phyloP scores from a whole-genome alignment of 2,329 filamentous ascomycete genomes.

The Trichophyton schoenleinii region DNA sequence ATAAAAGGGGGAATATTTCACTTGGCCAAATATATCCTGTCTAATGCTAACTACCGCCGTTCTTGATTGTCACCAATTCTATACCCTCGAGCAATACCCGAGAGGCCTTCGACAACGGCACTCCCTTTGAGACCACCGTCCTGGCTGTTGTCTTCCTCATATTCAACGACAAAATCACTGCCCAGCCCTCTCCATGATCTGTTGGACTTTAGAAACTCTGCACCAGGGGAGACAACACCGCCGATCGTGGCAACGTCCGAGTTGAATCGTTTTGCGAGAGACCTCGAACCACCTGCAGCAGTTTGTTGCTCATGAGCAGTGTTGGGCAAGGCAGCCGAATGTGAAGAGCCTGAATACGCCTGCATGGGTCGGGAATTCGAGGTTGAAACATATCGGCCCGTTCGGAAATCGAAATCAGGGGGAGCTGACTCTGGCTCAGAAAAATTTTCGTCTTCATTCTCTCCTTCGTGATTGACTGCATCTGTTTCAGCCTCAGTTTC shows the following conservation, averaged over 20 bases:
- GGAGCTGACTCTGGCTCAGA: slow-evolving; percentile 57
- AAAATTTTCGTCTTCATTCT: slow-evolving; percentile 42
- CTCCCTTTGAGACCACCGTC: slow-evolving; percentile 23
- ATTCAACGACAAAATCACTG: slow-evolving; percentile 59
- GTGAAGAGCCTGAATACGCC: slow-evolving; percentile 23
- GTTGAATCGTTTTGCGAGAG: slow-evolving; percentile 52
- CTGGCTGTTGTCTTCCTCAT: slow-evolving; percentile 42
- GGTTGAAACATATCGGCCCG: slow-evolving; percentile 67
- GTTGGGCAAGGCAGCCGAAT: slow-evolving; percentile 4
- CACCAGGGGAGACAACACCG: slow-evolving; percentile 78
- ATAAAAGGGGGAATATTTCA: background rate
- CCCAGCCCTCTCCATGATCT: slow-evolving; percentile 87
- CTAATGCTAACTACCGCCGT: slow-evolving; percentile 17
- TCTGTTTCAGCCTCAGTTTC: slow-evolving; percentile 11
- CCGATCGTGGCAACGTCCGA: slow-evolving; percentile 71
- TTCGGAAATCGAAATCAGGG: slow-evolving; percentile 85
- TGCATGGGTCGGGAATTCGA: slow-evolving; percentile 51
- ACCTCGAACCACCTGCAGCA: slow-evolving; percentile 26
- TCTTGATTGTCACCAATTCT: slow-evolving; percentile 50
- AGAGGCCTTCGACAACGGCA: slow-evolving; percentile 67
- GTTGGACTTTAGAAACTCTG: slow-evolving; percentile 69
- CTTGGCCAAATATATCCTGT: background rate
- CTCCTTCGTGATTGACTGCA: slow-evolving; percentile 25
- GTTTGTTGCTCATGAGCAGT: background rate
- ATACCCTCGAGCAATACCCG: slow-evolving; percentile 82